A percentile compares a stretch with the other conserved stretches of the same genome.
Conservation (phyloP, 2,329 filamentous ascomycete species). For the Colletotrichum scovillei region DNA sequence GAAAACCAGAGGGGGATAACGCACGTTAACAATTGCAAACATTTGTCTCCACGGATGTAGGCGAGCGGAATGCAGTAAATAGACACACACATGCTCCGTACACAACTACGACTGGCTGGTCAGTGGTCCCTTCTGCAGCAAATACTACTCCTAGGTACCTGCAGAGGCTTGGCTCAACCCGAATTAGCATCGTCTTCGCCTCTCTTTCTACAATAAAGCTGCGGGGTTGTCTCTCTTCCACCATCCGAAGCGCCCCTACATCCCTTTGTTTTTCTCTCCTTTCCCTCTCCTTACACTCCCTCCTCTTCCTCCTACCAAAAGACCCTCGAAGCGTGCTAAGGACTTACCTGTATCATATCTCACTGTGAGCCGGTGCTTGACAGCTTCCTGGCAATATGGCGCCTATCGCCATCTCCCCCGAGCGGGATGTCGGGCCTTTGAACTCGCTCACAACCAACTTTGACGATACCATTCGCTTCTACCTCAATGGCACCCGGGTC, state of each 20-base stretch:
- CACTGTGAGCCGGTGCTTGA: not conserved
- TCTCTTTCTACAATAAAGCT: slow-evolving; percentile 16
- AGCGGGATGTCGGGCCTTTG: slow-evolving; percentile 49
- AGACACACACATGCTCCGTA: not conserved
- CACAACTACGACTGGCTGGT: not conserved
- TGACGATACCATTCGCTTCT: slow-evolving; percentile 91
- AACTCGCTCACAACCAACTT: slow-evolving; percentile 77
- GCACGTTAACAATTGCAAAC: not conserved
- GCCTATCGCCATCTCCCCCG: slow-evolving; percentile 65
- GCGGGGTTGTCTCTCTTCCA: slow-evolving; percentile 18
- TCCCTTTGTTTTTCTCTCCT: not conserved
- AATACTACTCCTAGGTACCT: not conserved
- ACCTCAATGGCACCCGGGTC: slow-evolving; percentile 92
- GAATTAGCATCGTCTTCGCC: slow-evolving; percentile 19
- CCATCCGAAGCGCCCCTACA: not conserved
- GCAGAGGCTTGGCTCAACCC: not conserved
- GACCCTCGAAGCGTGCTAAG: not conserved
- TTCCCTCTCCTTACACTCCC: not conserved
- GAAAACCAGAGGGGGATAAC: not conserved
- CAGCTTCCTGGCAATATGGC: slow-evolving; percentile 56
- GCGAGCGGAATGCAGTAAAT: not conserved
- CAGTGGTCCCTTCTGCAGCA: not conserved
- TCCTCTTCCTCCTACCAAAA: too few relatives aligned
- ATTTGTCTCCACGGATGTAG: not conserved
- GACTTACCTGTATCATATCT: not conserved